Conservation (phyloP, 306 rosid genomes). For the Astragalus glycyphyllos region DNA sequence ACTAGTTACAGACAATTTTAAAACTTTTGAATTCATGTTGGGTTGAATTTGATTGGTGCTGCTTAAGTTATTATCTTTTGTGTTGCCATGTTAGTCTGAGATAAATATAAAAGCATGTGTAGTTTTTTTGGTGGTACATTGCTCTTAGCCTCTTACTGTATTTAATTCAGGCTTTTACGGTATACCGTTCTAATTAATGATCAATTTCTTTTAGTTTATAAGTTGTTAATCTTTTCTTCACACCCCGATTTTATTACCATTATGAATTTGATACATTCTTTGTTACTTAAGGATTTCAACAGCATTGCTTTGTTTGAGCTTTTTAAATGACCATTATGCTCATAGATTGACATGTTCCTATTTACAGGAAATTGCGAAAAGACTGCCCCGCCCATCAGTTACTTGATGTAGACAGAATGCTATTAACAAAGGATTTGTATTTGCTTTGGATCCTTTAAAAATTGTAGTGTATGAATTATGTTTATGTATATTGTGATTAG, state of each 20-base stretch:
- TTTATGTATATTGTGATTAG: slow-evolving; percentile 44
- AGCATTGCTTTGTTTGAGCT: slow-evolving; percentile 2
- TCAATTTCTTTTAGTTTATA: not conserved
- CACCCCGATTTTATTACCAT: not conserved
- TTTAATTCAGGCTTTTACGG: too few relatives aligned
- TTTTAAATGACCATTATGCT: slow-evolving; percentile 1
- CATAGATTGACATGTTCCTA: slow-evolving; percentile 19
- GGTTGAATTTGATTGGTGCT: slow-evolving; percentile 29
- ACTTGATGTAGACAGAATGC: slow-evolving; percentile 38
- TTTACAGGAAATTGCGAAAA: slow-evolving; percentile 60
- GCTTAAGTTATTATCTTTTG: slow-evolving; percentile 7
- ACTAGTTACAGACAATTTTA: not conserved
- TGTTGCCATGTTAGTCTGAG: not conserved
- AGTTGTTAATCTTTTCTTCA: not conserved
- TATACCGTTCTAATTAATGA: too few relatives aligned
- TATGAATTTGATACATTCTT: not conserved
- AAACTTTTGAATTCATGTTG: slow-evolving; percentile 28
- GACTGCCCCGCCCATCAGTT: slow-evolving; percentile 57
- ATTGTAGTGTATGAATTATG: slow-evolving; percentile 37
- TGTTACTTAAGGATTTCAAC: not conserved
- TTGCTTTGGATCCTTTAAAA: slow-evolving; percentile 41
- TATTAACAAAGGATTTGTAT: slow-evolving; percentile 33
- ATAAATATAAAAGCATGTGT: not conserved
- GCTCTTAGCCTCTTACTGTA: too few relatives aligned
- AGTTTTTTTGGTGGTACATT: too few relatives aligned